Percentiles rank a stretch among this genome's conserved stretches.
Conservation (phyloP, 2,329 filamentous ascomycete genomes). For the Xylaria sp. region DNA sequence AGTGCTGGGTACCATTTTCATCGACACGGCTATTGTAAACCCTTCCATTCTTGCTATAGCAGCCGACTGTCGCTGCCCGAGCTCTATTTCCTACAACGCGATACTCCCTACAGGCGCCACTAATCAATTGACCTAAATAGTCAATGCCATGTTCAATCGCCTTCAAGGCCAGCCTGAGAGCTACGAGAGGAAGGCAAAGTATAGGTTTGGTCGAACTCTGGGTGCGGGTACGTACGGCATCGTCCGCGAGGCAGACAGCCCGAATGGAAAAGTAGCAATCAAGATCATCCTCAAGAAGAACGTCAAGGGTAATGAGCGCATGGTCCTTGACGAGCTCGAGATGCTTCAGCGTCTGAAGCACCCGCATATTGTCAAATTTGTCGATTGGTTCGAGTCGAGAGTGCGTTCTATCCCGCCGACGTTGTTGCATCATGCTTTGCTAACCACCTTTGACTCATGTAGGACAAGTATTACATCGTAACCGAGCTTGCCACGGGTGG, state of each 20-base stretch:
- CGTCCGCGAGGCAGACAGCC: conserved; percentile 91
- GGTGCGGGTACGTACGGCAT: conserved; percentile 98
- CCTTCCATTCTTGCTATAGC: conserved; percentile 6
- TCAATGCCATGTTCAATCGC: conserved; percentile 92
- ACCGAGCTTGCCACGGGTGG: conserved; percentile 95
- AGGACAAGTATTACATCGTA: conserved; percentile 99
- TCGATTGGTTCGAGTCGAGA: conserved; percentile 99
- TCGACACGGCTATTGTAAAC: neutral
- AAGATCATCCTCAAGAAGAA: conserved; percentile 99
- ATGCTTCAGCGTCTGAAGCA: conserved; percentile 93
- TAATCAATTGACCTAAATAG: conserved; percentile 56
- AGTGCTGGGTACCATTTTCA: conserved; percentile 5
- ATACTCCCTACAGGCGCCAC: conserved; percentile 27
- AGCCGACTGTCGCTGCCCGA: neutral
- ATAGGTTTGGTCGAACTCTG: conserved; percentile 91
- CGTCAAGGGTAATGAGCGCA: conserved; percentile 96
- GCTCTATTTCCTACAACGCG: conserved; percentile 10
- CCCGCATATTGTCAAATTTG: conserved; percentile 95
- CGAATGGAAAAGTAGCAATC: conserved; percentile 86
- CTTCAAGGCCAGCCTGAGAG: conserved; percentile 96
- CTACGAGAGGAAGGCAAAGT: conserved; percentile 98
- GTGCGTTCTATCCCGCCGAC: conserved; percentile 63
- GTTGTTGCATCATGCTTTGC: conserved; percentile 15
- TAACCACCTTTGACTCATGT: conserved; percentile 30
- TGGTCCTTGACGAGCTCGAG: conserved; percentile 97